These are phyloP conservation scores for Galerina sulciceps DNA, from an alignment of 768 basidiomycete species.

Conservation along the genomic window DNA sequence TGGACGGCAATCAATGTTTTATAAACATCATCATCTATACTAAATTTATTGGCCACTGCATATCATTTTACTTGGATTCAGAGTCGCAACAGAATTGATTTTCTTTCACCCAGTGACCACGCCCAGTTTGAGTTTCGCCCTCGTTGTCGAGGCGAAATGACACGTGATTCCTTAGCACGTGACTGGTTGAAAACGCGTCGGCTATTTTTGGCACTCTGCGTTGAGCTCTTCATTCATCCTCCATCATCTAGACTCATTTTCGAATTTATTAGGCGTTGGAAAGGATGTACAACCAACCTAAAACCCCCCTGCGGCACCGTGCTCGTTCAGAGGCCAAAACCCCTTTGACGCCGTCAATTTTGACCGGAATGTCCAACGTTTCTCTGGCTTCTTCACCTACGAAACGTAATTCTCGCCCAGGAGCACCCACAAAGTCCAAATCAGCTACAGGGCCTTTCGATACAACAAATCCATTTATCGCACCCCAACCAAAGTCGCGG, in stretches of 20 bases:
- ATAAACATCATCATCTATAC: no score
- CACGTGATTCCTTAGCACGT: neutral
- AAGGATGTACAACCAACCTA: slow-evolving; percentile 33
- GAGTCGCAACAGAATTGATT: no score
- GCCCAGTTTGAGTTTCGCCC: no score
- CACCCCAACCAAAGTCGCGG: slow-evolving; percentile 44
- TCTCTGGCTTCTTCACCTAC: slow-evolving; percentile 39
- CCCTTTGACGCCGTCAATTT: slow-evolving; percentile 51
- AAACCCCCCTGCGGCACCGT: slow-evolving; percentile 52
- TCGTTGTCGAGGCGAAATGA: no score
- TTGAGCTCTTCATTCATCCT: neutral
- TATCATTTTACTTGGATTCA: no score
- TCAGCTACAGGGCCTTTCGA: slow-evolving; percentile 44
- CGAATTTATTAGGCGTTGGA: neutral
- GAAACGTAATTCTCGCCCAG: slow-evolving; percentile 28
- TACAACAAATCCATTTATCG: slow-evolving; percentile 66
- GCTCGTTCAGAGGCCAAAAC: slow-evolving; percentile 55
- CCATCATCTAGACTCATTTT: neutral
- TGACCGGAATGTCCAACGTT: slow-evolving; percentile 44
- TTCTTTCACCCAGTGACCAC: no score
- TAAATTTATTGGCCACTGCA: no score
- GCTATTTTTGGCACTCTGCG: neutral
- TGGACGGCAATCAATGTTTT: no score
- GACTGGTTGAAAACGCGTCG: neutral
- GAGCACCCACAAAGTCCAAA: slow-evolving; percentile 30